Evolutionary conservation across 345 rosid genomes (phyloP), one percentile per base, ranked within the genome.

Genomic region (Syzygium aromaticum): DNA sequence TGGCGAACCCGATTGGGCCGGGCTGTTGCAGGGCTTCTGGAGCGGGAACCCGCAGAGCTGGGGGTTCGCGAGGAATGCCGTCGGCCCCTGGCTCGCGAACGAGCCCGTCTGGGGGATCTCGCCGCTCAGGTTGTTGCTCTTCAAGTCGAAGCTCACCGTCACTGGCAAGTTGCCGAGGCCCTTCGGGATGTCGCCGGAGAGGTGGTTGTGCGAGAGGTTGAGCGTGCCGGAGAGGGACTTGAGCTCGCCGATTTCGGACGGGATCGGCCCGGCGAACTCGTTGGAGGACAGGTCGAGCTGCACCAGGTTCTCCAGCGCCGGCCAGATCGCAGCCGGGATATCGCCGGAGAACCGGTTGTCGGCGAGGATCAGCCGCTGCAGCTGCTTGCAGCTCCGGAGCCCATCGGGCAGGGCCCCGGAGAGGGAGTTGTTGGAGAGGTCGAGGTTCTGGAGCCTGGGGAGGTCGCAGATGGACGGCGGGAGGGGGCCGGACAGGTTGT

Each of bases 31-130:
- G 3, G 95, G 73, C 86, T 95, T 95, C 88, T 96, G 98, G 43
- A 98, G 96, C 88, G 99, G 99, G 86, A 98, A 98, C 2, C 99
- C 99, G 57, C 99, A 98, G 53, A 98, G 77, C 51, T 87, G 88
- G 22, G 99, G 98, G 23, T 98, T 98, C 57, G 90, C 89, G 86
- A 98, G 97, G 84, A 98, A 98, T 30, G 99, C 99, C 21, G 98
- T 96, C 54, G 99, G 99, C 82, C 99, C 99, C 82, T 96, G 99
- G 91, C 94, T 96, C 0, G 95, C 90, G 91, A 98, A 98, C 6
- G 99, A 96, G 23, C 99, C 99, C 1, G 96, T 92, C 90, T 95
- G 97, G 51, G 99, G 99, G 38, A 98, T 96, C 87, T 96, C 95
- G 1, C 99, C 99, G 89, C 91, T 93, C 17, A 98, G 90, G 88